Evolutionary conservation across 2,329 filamentous ascomycete genomes (phyloP), one percentile per base, ranked within the genome.

Genomic region (Fusarium napiforme): DNA sequence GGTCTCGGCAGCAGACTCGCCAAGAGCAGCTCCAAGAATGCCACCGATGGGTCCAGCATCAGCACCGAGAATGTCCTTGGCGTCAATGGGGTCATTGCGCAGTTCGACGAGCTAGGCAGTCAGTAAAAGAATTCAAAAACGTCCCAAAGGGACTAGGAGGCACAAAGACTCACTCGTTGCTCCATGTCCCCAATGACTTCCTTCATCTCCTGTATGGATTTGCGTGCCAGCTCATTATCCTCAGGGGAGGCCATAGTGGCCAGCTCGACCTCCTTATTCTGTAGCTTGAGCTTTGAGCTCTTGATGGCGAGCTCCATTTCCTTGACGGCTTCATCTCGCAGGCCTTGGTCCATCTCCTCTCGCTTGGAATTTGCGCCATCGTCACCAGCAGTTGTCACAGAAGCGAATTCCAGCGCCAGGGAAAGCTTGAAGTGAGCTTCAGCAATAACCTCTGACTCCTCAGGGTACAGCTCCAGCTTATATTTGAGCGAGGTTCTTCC

Each of bases 371-470:
- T 82, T 18, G 81, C 81, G n/a, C 84, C 83, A 26, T 84, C 83
- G 7, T 85, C 84, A 21, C 88, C 88, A 18, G 86, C 83, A 3
- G 89, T 86, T 10, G 91, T 93, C 50, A 96, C 90, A 0, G 94
- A 96, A 8, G 94, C 94, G 77, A 98, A 98, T 80, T 99, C 96
- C 34, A 99, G 88, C 1, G 96, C 96, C 21, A 99, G 89, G 1
- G 96, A 97, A 32, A 99, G 91, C 84, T 98, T 98, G 86, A 93
- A 99, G 84, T 99, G 95, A 21, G 94, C 96, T 85, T 99, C 96
- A 46, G 96, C 96, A 64, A 98, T 89, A 58, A 97, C 88, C 76
- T 95, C 93, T 19, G 93, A 94, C 71, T 97, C 94, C 56, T 92
- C 87, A 0, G 93, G 88, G 79, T 94, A 95, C 6, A 98, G 87